These are phyloP conservation scores for Chrysosporium queenslandicum DNA, from an alignment of 2,329 filamentous ascomycete species.

Conservation along the genomic window DNA sequence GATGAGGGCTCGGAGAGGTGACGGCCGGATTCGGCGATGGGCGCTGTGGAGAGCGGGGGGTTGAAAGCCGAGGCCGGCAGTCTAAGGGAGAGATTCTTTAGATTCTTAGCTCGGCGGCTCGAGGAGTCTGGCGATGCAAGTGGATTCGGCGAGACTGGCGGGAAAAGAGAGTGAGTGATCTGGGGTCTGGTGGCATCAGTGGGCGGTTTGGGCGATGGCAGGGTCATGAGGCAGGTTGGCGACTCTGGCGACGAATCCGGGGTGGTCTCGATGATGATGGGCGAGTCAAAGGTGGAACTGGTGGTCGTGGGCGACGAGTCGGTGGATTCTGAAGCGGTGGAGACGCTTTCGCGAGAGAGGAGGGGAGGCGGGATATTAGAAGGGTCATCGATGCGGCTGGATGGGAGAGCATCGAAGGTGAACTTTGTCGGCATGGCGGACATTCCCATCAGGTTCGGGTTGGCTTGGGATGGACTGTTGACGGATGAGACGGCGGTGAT, in stretches of 20 bases:
- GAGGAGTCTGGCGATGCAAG: conserved; percentile 26
- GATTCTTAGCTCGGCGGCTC: conserved; percentile 43
- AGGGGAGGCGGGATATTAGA: conserved; percentile 21
- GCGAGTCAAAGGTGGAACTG: conserved; percentile 83
- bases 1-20: conserved; percentile 46
- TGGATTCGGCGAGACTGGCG: background rate
- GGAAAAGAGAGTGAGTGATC: background rate
- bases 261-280: conserved; percentile 78
- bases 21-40: conserved; percentile 37
- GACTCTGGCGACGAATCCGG: conserved; percentile 90
- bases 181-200: background rate
- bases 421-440: background rate
- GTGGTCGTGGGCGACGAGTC: conserved; percentile 95
- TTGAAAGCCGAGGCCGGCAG: conserved; percentile 39
- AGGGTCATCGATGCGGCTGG: conserved; percentile 7
- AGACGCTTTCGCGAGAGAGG: conserved; percentile 37
- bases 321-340: conserved; percentile 61
- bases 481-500: conserved; percentile 16
- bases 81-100: conserved; percentile 55
- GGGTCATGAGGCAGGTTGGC: conserved; percentile 60
- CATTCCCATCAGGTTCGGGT: background rate
- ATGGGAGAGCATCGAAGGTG: conserved; percentile 16
- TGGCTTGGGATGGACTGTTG: background rate
- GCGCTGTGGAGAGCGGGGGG: conserved; percentile 41
- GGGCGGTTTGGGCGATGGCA: conserved; percentile 30